Conservation (phyloP, 73 alveolate species). For the Blepharisma japonicum region DNA sequence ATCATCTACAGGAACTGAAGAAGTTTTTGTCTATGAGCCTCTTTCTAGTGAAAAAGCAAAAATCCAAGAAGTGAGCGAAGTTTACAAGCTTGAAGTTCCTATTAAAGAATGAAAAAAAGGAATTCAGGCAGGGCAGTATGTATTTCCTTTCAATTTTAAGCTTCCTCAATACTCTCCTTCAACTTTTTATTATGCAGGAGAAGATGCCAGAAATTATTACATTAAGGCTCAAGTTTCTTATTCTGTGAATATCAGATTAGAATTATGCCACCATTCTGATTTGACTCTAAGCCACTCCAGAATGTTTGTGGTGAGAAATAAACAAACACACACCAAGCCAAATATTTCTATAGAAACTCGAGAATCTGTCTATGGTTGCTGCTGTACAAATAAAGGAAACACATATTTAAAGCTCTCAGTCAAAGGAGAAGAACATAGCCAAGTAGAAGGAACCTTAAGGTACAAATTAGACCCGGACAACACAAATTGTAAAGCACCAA, state of each 20-base stretch:
- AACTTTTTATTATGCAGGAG: slow-evolving; percentile 26
- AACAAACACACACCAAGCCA: neutral
- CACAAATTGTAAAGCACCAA: neutral
- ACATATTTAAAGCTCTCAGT: neutral
- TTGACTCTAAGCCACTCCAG: neutral
- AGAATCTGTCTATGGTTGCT: neutral
- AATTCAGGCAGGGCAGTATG: slow-evolving; percentile 11
- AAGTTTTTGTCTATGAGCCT: neutral
- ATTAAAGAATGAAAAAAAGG: neutral
- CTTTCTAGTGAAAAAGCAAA: neutral
- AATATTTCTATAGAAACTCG: neutral
- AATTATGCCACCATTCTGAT: too few relatives aligned
- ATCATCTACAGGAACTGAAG: neutral
- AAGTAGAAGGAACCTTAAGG: slow-evolving; percentile 10
- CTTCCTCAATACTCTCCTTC: slow-evolving; percentile 4
- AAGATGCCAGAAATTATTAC: neutral
- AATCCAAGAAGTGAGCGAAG: neutral
- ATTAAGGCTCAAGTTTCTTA: slow-evolving; percentile 20
- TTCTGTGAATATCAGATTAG: too few relatives aligned
- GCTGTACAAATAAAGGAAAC: slow-evolving; percentile 3
- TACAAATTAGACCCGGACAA: slow-evolving; percentile 5
- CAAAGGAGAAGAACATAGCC: neutral
- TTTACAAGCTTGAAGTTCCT: neutral
- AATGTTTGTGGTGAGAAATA: neutral
- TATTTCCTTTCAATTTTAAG: slow-evolving; percentile 24